phyloP scores from a whole-genome alignment of 768 basidiomycete species.

The Leccinum variicolor region DNA sequence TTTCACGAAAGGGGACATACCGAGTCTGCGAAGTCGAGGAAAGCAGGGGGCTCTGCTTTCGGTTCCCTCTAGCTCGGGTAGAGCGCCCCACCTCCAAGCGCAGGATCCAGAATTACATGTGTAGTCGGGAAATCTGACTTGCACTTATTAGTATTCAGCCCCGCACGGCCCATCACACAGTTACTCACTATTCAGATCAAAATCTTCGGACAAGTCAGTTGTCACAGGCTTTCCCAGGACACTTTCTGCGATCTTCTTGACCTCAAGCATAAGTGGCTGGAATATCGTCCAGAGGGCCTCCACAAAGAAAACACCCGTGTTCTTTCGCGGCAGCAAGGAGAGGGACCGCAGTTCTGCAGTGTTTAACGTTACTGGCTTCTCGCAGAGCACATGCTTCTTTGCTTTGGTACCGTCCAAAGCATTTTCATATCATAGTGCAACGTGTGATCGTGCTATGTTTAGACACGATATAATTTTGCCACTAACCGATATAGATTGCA shows the following conservation, averaged over 20 bases:
- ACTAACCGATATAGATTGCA: conserved; percentile 68
- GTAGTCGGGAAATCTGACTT: conserved; percentile 58
- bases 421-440: conserved; percentile 64
- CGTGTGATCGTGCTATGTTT: conserved; percentile 46
- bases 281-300: conserved; percentile 90
- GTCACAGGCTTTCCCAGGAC: conserved; percentile 66
- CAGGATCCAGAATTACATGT: conserved; percentile 75
- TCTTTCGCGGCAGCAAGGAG: conserved; percentile 72
- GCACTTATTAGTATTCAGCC: background rate
- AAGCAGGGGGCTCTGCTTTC: conserved; percentile 89
- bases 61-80: too few species aligned
- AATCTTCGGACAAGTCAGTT: conserved; percentile 76
- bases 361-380: conserved; percentile 85
- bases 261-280: conserved; percentile 62
- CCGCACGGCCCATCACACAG: background rate
- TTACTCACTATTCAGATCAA: conserved; percentile 57
- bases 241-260: conserved; percentile 60
- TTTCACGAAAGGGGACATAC: conserved; percentile 45
- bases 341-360: conserved; percentile 66
- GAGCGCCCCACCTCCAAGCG: conserved; percentile 77
- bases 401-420: conserved; percentile 72
- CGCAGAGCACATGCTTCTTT: conserved; percentile 83
- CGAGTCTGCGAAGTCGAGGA: conserved; percentile 91
- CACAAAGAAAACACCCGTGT: conserved; percentile 81
- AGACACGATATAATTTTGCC: background rate